A percentile compares a stretch with the other conserved stretches of the same genome.
Evolutionary conservation across 495 filamentous ascomycete species (phyloP).

Genomic region (Rhypophila decipiens): DNA sequence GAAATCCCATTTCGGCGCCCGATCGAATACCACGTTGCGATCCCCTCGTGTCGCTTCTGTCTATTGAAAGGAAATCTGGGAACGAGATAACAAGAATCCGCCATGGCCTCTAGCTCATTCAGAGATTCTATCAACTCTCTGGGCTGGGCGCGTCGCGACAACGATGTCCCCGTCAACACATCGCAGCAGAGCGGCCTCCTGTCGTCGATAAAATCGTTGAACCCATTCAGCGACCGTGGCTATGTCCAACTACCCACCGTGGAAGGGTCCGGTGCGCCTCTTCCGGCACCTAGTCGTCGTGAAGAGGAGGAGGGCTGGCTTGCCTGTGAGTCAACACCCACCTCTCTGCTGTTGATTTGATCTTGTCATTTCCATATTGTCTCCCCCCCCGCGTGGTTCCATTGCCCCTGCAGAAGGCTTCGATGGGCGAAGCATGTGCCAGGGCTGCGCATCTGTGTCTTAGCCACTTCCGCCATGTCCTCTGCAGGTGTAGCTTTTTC

Average conservation of each 20-base stretch:
- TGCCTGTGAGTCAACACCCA: constrained; percentile 70
- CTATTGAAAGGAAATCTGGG: too few species aligned
- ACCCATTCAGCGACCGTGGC: constrained; percentile 82
- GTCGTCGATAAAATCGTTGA: constrained; percentile 74
- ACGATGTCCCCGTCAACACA: constrained; percentile 73
- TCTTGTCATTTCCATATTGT: constrained; percentile 11
- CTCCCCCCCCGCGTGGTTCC: constrained; percentile 13
- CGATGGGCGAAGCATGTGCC: constrained; percentile 33
- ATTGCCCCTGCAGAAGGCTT: constrained; percentile 20
- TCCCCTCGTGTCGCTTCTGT: background rate
- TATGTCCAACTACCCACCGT: constrained; percentile 88
- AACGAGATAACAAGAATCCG: background rate
- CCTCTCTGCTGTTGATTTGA: constrained; percentile 8
- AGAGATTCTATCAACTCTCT: constrained; percentile 89
- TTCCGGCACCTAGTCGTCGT: constrained; percentile 76
- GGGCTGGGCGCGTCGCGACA: constrained; percentile 86
- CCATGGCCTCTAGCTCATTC: constrained; percentile 87
- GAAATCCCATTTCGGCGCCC: background rate
- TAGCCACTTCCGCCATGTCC: constrained; percentile 3
- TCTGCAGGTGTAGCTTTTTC: too few species aligned
- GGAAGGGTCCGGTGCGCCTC: constrained; percentile 75
- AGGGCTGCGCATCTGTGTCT: constrained; percentile 29
- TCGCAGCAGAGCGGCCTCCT: constrained; percentile 65
- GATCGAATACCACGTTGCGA: background rate
- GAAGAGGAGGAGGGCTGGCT: constrained; percentile 96